Evolutionary conservation across 2,329 filamentous ascomycete species (phyloP).

Genomic region (Bretziella fagacearum): DNA sequence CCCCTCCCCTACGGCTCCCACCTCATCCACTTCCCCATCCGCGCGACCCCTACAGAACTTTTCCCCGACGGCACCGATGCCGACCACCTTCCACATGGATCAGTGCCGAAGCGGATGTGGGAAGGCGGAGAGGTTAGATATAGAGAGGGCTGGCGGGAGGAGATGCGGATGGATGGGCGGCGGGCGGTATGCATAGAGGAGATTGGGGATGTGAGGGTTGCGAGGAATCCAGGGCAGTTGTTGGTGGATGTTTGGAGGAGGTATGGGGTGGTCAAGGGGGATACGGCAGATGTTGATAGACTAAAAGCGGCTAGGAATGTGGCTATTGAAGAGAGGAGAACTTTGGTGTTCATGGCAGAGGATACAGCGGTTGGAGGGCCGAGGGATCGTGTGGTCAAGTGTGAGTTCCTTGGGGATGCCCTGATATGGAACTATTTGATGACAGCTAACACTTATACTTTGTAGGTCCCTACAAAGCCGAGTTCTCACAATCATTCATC

Average conservation of each 20-base stretch:
- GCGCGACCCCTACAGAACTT: conserved; percentile 42
- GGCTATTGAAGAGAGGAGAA: conserved; percentile 31
- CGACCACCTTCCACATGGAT: conserved; percentile 48
- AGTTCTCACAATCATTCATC: conserved; percentile 31
- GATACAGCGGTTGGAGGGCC: conserved; percentile 16
- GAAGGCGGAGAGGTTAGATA: conserved; percentile 59
- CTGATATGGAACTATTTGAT: neutral
- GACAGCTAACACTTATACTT: neutral
- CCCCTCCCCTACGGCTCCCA: neutral
- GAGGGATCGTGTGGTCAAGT: conserved; percentile 19
- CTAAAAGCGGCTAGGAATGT: too few species aligned
- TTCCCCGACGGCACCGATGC: conserved; percentile 73
- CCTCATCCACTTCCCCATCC: conserved; percentile 70
- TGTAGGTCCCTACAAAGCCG: conserved; percentile 4
- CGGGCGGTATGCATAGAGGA: conserved; percentile 29
- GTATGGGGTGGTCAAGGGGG: conserved; percentile 22
- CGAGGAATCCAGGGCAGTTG: conserved; percentile 23
- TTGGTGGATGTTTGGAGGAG: conserved; percentile 34
- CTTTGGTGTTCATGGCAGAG: conserved; percentile 35
- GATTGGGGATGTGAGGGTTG: conserved; percentile 25
- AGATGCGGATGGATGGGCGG: conserved; percentile 25
- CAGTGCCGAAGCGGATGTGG: conserved; percentile 72
- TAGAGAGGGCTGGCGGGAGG: conserved; percentile 19
- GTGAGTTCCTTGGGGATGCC: conserved; percentile 16
- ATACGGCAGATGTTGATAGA: conserved; percentile 12